phyloP scores from a whole-genome alignment of 352 stramenopile species.

The Saprolegnia diclina region DNA sequence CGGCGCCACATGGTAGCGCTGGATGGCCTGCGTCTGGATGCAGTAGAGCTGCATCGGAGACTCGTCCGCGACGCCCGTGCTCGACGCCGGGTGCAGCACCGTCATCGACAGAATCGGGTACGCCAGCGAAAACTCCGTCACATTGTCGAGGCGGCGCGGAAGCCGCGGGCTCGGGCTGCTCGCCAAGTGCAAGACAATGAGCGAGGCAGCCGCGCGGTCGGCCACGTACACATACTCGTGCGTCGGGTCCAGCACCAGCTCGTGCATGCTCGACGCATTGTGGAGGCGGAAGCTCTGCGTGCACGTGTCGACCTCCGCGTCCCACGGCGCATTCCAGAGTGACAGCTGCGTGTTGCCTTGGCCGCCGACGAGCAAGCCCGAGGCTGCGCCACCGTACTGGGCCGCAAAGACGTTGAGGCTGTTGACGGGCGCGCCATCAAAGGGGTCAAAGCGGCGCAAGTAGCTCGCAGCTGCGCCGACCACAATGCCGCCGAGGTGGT shows the following conservation, averaged over 20 bases:
- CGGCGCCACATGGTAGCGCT: slow-evolving; percentile 68
- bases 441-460: slow-evolving; percentile 73
- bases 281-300: slow-evolving; percentile 53
- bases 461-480: slow-evolving; percentile 55
- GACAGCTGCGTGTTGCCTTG: slow-evolving; percentile 59
- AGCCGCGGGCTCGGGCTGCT: slow-evolving; percentile 34
- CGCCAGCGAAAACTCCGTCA: slow-evolving; percentile 71
- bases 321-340: slow-evolving; percentile 44
- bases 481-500: slow-evolving; percentile 45
- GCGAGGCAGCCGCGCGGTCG: slow-evolving; percentile 46
- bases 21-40: slow-evolving; percentile 76
- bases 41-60: slow-evolving; percentile 69
- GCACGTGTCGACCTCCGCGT: neutral
- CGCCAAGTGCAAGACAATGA: slow-evolving; percentile 67
- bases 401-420: slow-evolving; percentile 63
- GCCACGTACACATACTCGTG: slow-evolving; percentile 77
- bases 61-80: slow-evolving; percentile 1
- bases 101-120: slow-evolving; percentile 74
- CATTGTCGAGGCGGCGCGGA: slow-evolving; percentile 63
- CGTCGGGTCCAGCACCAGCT: slow-evolving; percentile 62
- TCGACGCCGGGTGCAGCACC: slow-evolving; percentile 45
- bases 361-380: slow-evolving; percentile 58
- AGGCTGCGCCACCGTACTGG: slow-evolving; percentile 36
- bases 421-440: slow-evolving; percentile 59
- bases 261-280: slow-evolving; percentile 37